Conservation (phyloP, 441 rosid species). For the Aleurites moluccanus region DNA sequence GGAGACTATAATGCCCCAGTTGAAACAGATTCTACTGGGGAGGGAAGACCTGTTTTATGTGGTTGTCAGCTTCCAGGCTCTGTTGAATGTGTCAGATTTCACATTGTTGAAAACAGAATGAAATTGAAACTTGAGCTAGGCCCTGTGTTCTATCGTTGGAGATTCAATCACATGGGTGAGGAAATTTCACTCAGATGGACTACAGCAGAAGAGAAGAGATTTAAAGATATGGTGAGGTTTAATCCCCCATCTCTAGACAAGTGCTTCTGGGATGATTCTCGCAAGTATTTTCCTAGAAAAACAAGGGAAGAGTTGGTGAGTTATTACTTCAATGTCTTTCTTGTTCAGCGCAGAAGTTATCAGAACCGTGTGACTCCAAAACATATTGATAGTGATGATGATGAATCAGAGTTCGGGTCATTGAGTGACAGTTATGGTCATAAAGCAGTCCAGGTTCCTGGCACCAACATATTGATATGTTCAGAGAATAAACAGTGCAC, state of each 20-base stretch:
- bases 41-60: constrained; percentile 70
- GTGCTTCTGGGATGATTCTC: constrained; percentile 47
- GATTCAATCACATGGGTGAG: constrained; percentile 76
- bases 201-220: constrained; percentile 45
- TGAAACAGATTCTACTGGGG: constrained; percentile 67
- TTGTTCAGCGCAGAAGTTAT: constrained; percentile 62
- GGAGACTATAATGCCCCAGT: constrained; percentile 27
- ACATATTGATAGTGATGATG: constrained; percentile 66
- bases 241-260: constrained; percentile 40
- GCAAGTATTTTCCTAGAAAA: constrained; percentile 45
- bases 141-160: constrained; percentile 57
- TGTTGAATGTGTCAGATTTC: constrained; percentile 70
- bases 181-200: constrained; percentile 61
- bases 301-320: constrained; percentile 62
- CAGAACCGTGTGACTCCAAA: constrained; percentile 61
- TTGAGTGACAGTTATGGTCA: constrained; percentile 49
- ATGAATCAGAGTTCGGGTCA: constrained; percentile 41
- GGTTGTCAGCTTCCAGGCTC: constrained; percentile 62
- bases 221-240: constrained; percentile 46
- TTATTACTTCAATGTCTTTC: constrained; percentile 75
- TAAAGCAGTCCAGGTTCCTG: constrained; percentile 33
- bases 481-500: constrained; percentile 47
- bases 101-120: constrained; percentile 53
- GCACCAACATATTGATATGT: constrained; percentile 47
- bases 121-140: constrained; percentile 76